Conservation (phyloP, 257 asterid species). For the Eustoma russellianum region DNA sequence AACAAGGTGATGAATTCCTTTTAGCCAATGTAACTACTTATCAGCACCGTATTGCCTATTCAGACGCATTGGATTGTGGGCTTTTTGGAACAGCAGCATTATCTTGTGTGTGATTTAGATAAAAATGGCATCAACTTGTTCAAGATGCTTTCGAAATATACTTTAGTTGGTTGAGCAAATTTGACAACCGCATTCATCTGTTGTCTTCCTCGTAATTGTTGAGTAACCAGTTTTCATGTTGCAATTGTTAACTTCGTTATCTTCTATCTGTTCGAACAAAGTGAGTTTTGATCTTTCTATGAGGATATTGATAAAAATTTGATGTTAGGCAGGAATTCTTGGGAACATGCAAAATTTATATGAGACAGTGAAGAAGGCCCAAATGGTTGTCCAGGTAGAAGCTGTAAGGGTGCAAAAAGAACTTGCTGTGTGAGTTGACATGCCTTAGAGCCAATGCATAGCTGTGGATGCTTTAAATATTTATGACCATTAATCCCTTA, state of each 20-base stretch:
- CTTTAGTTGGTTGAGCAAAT: not conserved
- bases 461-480: slow-evolving; percentile 1
- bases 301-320: slow-evolving; percentile 9
- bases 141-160: not conserved
- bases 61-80: too few relatives aligned
- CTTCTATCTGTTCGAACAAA: not conserved
- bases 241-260: too few relatives aligned
- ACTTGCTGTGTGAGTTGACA: slow-evolving; percentile 64
- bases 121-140: not conserved
- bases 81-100: too few relatives aligned
- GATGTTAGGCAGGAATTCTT: slow-evolving; percentile 72
- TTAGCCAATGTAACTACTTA: too few relatives aligned
- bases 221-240: too few relatives aligned
- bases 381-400: slow-evolving; percentile 97
- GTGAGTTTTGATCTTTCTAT: not conserved
- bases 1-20: too few relatives aligned
- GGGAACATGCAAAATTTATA: slow-evolving; percentile 96
- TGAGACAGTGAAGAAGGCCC: slow-evolving; percentile 96
- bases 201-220: too few relatives aligned
- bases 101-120: too few relatives aligned
- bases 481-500: slow-evolving; percentile 4
- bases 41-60: too few relatives aligned
- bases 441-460: not conserved
- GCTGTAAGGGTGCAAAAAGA: slow-evolving; percentile 94
- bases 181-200: too few relatives aligned